Evolutionary conservation across 108 stramenopile genomes (phyloP).

Genomic region (Cyclotella choctawhatcheeana): DNA sequence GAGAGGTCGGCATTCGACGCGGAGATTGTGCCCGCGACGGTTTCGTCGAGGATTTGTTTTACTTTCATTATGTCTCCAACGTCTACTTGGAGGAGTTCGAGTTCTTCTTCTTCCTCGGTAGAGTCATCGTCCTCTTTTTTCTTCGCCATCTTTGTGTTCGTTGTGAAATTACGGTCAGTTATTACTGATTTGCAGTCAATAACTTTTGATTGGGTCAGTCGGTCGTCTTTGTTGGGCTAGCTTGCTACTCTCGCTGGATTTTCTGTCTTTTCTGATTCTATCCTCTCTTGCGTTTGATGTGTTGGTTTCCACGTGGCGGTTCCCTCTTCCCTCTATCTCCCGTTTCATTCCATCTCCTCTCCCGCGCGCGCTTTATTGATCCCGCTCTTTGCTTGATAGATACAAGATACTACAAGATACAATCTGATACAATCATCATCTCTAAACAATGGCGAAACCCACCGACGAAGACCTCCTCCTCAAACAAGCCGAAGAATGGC

Average conservation of each 20-base stretch:
- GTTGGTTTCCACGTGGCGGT: too few species aligned
- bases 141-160: neutral
- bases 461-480: slow-evolving; percentile 18
- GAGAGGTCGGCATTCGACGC: slow-evolving; percentile 60
- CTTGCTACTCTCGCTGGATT: too few species aligned
- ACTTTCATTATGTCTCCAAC: slow-evolving; percentile 96
- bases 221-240: neutral
- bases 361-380: too few species aligned
- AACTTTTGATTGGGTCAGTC: neutral
- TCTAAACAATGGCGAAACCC: neutral
- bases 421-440: neutral
- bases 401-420: slow-evolving; percentile 11
- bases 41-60: slow-evolving; percentile 97
- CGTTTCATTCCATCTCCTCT: too few species aligned
- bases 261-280: too few species aligned
- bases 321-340: too few species aligned
- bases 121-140: slow-evolving; percentile 36
- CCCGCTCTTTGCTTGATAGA: too few species aligned
- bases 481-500: slow-evolving; percentile 64
- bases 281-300: too few species aligned
- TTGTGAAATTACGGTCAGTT: neutral
- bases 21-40: slow-evolving; percentile 81
- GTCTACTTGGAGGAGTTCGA: slow-evolving; percentile 91
- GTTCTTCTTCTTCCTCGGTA: slow-evolving; percentile 56
- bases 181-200: neutral